Evolutionary conservation across 345 rosid species (phyloP), one percentile per base, ranked within the genome.

Genomic region (Gossypium turneri): DNA sequence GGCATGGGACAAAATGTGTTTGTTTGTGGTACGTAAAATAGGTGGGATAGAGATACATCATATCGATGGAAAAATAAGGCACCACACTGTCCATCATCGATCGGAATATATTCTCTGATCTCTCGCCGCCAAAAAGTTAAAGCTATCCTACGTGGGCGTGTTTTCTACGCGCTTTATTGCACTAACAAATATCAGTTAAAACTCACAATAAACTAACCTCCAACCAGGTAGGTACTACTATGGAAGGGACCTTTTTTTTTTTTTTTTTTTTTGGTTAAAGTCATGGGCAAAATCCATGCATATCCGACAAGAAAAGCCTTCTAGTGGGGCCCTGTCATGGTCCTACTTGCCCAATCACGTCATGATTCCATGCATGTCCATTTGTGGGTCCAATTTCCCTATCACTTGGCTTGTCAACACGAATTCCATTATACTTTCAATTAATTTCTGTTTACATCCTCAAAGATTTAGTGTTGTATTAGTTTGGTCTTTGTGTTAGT

Each of bases 101-200:
- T 43, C 19, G 79, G 89, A 87, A 90, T 87, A 82, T 87, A 90
- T 90, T 87, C 94, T 2, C n/a, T 48, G 34, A 61, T 53, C 52
- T 57, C 41, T 29, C 51, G 80, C 81, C 80, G 72, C 76, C 83
- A 70, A 61, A 75, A 70, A 53, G 48, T 62, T 67, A 25, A 55
- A 58, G 72, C 43, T 34, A 41, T 82, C 83, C 76, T 51, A 77
- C 76, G 85, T 81, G 83, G 82, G 89, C 90, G 92, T 89, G 80
- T 48, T 61, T 77, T 65, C 76, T 81, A 89, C 91, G 92, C 89
- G 84, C 91, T 76, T 77, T 60, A 45, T 76, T 22, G 22, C 38
- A 22, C 19, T 12, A 65, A 65, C 29, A 11, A 0, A 59, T 34
- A 25, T 24, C 38, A 2, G 38, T 25, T 24, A 59, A 24, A 59